Evolutionary conservation across 2,329 filamentous ascomycete species (phyloP).

Genomic region (Alternaria sp.): DNA sequence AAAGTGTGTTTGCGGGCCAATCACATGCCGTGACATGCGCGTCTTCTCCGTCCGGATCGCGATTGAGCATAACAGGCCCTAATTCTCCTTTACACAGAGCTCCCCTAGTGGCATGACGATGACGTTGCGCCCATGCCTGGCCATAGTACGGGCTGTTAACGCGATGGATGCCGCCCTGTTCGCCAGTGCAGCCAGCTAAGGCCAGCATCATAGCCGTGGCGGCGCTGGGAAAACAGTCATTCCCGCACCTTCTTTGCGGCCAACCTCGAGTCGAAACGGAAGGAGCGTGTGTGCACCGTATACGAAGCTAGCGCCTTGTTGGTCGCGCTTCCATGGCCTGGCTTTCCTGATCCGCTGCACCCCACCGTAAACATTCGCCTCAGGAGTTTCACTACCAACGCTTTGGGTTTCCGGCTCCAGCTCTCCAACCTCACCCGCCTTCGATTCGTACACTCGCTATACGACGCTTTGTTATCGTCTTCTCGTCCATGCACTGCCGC

Average conservation of each 20-base stretch:
- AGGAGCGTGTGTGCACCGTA: conserved; percentile 16
- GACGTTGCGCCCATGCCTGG: conserved; percentile 9
- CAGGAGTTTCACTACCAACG: conserved; percentile 18
- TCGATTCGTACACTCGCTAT: conserved; percentile 22
- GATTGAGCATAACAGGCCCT: neutral
- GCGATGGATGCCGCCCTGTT: conserved; percentile 13
- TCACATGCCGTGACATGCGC: neutral
- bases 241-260: conserved; percentile 4
- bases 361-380: conserved; percentile 20
- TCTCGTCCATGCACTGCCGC: conserved; percentile 4
- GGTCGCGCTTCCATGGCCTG: conserved; percentile 10
- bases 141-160: conserved; percentile 7
- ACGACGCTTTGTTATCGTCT: neutral
- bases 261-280: conserved; percentile 10
- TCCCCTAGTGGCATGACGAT: conserved; percentile 5
- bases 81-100: conserved; percentile 1
- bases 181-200: neutral
- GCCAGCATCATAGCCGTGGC: conserved; percentile 3
- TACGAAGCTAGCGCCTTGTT: conserved; percentile 21
- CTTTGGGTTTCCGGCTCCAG: conserved; percentile 5
- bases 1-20: conserved; percentile 4
- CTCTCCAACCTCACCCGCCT: conserved; percentile 2
- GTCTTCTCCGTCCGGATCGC: neutral
- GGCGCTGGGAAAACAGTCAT: neutral
- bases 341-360: conserved; percentile 10